These are phyloP conservation scores for Discostella stelligeroides DNA, from an alignment of 108 stramenopile species.

Conservation along the genomic window DNA sequence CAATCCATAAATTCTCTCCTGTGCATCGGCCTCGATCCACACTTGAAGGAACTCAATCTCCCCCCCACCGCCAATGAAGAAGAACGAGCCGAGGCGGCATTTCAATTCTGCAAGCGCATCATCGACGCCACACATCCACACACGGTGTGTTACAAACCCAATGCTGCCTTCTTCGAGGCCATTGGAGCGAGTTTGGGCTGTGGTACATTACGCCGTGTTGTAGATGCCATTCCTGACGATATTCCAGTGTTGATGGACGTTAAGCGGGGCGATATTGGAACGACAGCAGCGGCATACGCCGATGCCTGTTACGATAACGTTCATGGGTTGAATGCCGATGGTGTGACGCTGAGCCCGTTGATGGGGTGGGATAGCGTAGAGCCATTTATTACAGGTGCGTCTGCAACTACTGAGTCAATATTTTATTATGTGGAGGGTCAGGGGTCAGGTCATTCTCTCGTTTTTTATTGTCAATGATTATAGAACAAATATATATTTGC, in stretches of 20 bases:
- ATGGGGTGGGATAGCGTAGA: constrained; percentile 97
- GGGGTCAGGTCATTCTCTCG: too few species aligned
- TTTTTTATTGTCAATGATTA: constrained; percentile 40
- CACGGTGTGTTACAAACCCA: constrained; percentile 96
- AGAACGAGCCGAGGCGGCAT: constrained; percentile 77
- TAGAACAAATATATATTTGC: constrained; percentile 45
- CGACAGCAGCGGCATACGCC: constrained; percentile 95
- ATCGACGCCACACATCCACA: constrained; percentile 85
- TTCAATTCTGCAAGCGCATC: constrained; percentile 87
- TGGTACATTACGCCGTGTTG: constrained; percentile 74
- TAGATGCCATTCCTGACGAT: constrained; percentile 64
- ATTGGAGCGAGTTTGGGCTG: constrained; percentile 79
- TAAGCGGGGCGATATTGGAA: constrained; percentile 98
- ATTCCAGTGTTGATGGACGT: constrained; percentile 93
- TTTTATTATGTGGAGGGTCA: too few species aligned
- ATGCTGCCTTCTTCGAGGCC: constrained; percentile 98
- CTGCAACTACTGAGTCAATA: too few species aligned
- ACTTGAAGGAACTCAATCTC: constrained; percentile 64
- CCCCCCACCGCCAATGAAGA: constrained; percentile 34
- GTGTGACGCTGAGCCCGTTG: constrained; percentile 93
- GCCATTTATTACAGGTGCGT: constrained; percentile 91
- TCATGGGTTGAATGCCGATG: constrained; percentile 73
- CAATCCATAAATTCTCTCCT: constrained; percentile 82
- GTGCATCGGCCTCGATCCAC: constrained; percentile 97
- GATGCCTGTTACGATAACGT: constrained; percentile 81